These are phyloP conservation scores for Grosmannia serpens DNA, from an alignment of 2,329 filamentous ascomycete genomes.

Conservation along the genomic window DNA sequence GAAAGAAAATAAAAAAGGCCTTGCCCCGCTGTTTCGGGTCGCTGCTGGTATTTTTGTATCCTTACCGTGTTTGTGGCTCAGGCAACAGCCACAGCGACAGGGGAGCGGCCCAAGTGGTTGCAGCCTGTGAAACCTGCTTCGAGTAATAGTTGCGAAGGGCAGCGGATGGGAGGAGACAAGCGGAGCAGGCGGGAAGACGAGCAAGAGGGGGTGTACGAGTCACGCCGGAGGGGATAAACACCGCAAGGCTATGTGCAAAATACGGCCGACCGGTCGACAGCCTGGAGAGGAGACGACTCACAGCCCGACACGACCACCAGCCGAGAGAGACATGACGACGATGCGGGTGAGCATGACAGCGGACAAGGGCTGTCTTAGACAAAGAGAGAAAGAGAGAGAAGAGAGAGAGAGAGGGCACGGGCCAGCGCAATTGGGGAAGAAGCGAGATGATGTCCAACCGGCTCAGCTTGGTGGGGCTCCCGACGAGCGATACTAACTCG, in stretches of 20 bases:
- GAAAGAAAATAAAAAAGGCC: neutral
- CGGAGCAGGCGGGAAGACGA: neutral
- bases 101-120: neutral
- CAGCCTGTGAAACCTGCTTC: neutral
- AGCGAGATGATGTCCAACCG: neutral
- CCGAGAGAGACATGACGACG: neutral
- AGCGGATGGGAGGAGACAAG: neutral
- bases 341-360: neutral
- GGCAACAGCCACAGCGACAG: neutral
- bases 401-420: neutral
- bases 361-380: neutral
- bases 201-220: too few species aligned
- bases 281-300: neutral
- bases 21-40: neutral
- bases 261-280: neutral
- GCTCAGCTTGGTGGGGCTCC: neutral
- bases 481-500: neutral
- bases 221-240: neutral
- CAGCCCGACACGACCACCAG: neutral
- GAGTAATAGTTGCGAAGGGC: neutral
- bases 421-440: neutral
- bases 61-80: neutral
- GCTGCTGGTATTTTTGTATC: neutral
- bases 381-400: neutral
- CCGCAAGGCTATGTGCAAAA: neutral